Conservation (phyloP, 805 yeast genomes). For the Candida chilensis region DNA sequence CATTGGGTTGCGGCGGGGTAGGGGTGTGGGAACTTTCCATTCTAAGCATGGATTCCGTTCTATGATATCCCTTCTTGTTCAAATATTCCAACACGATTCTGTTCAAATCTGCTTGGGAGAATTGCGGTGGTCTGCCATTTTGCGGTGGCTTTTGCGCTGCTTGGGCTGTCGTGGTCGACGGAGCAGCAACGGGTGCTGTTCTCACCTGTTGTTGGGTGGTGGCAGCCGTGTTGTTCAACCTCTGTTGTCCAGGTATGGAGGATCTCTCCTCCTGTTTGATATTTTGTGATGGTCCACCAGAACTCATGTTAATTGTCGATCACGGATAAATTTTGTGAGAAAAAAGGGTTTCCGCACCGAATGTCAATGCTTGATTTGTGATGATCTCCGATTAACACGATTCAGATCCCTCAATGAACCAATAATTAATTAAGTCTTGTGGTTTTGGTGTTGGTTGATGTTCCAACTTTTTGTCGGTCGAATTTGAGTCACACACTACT, state of each 20-base stretch:
- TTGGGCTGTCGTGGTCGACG: constrained; percentile 1
- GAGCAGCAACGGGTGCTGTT: neutral
- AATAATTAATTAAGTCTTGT: too few species aligned
- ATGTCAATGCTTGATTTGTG: neutral
- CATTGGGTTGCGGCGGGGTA: constrained; percentile 39
- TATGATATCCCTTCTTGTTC: constrained; percentile 87
- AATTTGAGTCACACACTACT: too few species aligned
- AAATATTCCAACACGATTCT: constrained; percentile 88
- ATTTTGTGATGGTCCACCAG: neutral
- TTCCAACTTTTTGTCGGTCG: too few species aligned
- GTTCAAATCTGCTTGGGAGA: constrained; percentile 82
- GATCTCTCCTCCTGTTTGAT: neutral
- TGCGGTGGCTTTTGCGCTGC: constrained; percentile 3
- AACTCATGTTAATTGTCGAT: neutral
- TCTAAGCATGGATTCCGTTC: constrained; percentile 90
- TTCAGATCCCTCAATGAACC: too few species aligned
- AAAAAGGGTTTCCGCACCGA: neutral
- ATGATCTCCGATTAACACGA: too few species aligned
- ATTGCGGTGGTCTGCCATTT: constrained; percentile 19
- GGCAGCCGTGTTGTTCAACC: neutral
- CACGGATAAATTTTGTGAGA: too few species aligned
- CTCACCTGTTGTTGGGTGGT: neutral
- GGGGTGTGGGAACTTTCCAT: constrained; percentile 69
- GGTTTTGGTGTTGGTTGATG: too few species aligned
- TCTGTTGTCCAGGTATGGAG: neutral